phyloP scores from a whole-genome alignment of 2,329 filamentous ascomycete genomes.

The Microthyrium microscopicum region DNA sequence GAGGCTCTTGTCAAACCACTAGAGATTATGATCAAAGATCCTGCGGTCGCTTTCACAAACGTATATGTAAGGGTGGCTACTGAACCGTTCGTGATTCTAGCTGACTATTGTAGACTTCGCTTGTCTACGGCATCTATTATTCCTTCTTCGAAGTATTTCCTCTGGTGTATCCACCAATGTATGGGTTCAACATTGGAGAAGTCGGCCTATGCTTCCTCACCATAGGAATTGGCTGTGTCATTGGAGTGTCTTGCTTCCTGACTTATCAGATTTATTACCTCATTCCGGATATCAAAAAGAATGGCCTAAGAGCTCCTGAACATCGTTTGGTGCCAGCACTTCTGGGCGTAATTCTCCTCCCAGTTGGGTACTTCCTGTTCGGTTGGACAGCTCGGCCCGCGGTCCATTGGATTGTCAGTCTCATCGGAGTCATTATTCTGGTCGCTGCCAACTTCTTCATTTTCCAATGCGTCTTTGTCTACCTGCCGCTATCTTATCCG shows the following conservation, averaged over 20 bases:
- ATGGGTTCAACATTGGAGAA: conserved; percentile 36
- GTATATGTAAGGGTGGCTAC: conserved; percentile 38
- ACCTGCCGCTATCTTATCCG: conserved; percentile 18
- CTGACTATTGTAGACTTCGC: conserved; percentile 45
- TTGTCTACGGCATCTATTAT: conserved; percentile 45
- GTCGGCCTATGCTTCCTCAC: conserved; percentile 18
- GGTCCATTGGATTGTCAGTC: conserved; percentile 22
- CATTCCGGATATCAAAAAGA: conserved; percentile 9
- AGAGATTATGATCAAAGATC: conserved; percentile 25
- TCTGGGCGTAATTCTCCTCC: conserved; percentile 6
- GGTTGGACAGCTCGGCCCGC: conserved; percentile 20
- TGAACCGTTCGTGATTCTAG: conserved; percentile 46
- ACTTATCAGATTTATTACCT: conserved; percentile 20
- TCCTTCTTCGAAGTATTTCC: conserved; percentile 52
- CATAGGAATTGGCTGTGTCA: conserved; percentile 17
- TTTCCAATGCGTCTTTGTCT: conserved; percentile 23
- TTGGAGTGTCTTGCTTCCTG: conserved; percentile 14
- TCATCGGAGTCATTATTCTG: conserved; percentile 17
- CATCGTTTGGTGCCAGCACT: conserved; percentile 16
- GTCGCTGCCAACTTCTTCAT: conserved; percentile 14
- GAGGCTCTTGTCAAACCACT: conserved; percentile 45
- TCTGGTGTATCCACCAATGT: conserved; percentile 42
- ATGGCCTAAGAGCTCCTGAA: conserved; percentile 14
- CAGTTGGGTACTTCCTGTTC: conserved; percentile 16
- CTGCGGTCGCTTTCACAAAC: conserved; percentile 14